Evolutionary conservation across 352 stramenopile species (phyloP), one percentile per base, ranked within the genome.

Genomic region (Pythium phragmiticola): DNA sequence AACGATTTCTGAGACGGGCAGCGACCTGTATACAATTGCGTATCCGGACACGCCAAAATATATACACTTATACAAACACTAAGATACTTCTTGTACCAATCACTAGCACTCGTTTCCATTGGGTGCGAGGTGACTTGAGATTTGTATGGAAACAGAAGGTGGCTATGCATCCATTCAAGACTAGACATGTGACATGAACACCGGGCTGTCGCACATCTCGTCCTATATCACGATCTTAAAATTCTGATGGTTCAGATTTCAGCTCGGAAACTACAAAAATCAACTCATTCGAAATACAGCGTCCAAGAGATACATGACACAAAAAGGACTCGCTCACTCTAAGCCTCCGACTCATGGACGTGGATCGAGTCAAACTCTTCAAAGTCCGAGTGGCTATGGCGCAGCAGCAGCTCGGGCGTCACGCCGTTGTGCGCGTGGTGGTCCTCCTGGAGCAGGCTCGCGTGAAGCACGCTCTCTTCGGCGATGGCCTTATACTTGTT

Each of bases 391-490:
- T 46, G 39, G 39, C 39, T 46, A 6, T 46, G 39, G 39, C 39
- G 39, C 39, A 46, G 17, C 28, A 21, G 56, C 21, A 30, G 41
- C 39, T 26, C 45, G n/a, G 17, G 19, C 11, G 28, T n/a, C 33
- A 30, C 46, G 52, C 43, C 39, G 39, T 14, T 70, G 57, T 1
- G 17, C 57, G 23, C 30, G 58, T 65, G 17, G 64, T 70, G 17
- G 64, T 70, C 72, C 4, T 83, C 72, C 12, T 82, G 69, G 6
- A 87, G 63, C 45, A 87, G 51, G 28, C 70, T 82, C 16, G 66
- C 57, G 0, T 76, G 78, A 21, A 70, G 64, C 7, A 70, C 45
- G 39, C 65, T 70, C n/a, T 70, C 64, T 34, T 70, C 64, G 0
- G 64, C 61, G 6, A 43, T 46, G 23, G 51, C 51, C 64, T 66